Base-by-base conservation (phyloP, 441 rosid species). In the Manihot esculenta region DNA sequence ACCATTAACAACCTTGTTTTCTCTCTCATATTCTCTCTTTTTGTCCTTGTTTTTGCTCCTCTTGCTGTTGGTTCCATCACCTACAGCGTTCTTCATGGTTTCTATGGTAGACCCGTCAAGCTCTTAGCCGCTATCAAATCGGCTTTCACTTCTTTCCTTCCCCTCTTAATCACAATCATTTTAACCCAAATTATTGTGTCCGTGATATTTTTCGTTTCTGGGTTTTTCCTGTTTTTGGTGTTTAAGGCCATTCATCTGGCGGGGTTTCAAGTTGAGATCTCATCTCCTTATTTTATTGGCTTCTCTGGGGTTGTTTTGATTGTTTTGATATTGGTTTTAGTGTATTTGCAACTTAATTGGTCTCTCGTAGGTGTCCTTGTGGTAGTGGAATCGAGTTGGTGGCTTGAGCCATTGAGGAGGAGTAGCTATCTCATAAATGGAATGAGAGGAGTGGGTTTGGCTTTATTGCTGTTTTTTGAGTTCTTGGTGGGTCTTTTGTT, bases 61-160 rank as follows among this genome's bases (percentile, higher is more conserved):
- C 76, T 78, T 44, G 88, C 91, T n/a, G 63, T 76, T 30, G 91
- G 86, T 10, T 91, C 97, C 41, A 80, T 92, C 82, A 82, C 90
- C 59, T 80, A 79, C 79, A 85, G 95, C 67, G 81, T 89, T 8
- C 69, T 83, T 62, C 93, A 92, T 10, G 94, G 97, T 7, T 94
- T 90, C 78, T 89, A 87, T 54, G 89, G 95, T 57, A 77, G 94
- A 62, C 97, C 94, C 15, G 89, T 92, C 67, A 87, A 84, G 78
- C 76, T 94, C 1, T 7, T 68, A 11, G 76, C 88, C 6, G 85
- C 97, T 8, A 72, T 92, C 72, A 81, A 69, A 57, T 89, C 97
- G 9, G 78, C 84, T 73, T 69, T 85, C 59, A 18, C 71, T 63
- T 86, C 87, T 13, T 86, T 90, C 78, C 24, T 86, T 50, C 91